These are phyloP conservation scores for Pythium pectinolyticum DNA, from an alignment of 352 stramenopile genomes.

Conservation along the genomic window DNA sequence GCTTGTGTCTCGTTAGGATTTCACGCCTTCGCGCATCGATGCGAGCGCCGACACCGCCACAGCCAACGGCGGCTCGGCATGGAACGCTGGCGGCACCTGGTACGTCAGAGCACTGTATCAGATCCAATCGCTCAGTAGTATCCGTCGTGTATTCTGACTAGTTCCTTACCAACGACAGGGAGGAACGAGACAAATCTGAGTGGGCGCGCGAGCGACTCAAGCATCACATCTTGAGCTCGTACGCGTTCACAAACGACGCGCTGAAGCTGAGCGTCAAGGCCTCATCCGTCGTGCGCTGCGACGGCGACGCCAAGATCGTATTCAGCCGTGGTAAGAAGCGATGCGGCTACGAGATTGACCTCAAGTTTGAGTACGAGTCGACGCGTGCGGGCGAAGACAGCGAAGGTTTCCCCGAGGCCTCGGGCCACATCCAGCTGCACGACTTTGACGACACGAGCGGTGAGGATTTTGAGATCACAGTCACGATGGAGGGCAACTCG, in stretches of 20 bases:
- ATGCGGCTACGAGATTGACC: constrained; percentile 78
- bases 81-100: constrained; percentile 83
- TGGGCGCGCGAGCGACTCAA: constrained; percentile 77
- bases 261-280: constrained; percentile 57
- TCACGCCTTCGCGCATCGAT: constrained; percentile 75
- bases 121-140: too few species aligned
- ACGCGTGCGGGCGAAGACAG: constrained; percentile 36
- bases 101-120: too few species aligned
- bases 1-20: constrained; percentile 45
- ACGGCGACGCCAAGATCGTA: constrained; percentile 84
- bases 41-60: constrained; percentile 21
- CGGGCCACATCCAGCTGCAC: constrained; percentile 73
- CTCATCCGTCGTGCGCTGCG: constrained; percentile 62
- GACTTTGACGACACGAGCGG: constrained; percentile 86
- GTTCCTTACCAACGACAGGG: constrained; percentile 41
- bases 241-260: constrained; percentile 51
- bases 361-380: constrained; percentile 78
- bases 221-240: constrained; percentile 62
- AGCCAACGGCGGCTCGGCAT: constrained; percentile 59
- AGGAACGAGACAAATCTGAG: constrained; percentile 80
- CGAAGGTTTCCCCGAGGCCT: constrained; percentile 48
- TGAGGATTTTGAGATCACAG: constrained; percentile 75
- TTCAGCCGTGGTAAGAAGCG: constrained; percentile 86
- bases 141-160: not conserved
- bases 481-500: constrained; percentile 48